Base-by-base conservation (phyloP, 768 basidiomycete genomes). In the Lactifluus volemus region DNA sequence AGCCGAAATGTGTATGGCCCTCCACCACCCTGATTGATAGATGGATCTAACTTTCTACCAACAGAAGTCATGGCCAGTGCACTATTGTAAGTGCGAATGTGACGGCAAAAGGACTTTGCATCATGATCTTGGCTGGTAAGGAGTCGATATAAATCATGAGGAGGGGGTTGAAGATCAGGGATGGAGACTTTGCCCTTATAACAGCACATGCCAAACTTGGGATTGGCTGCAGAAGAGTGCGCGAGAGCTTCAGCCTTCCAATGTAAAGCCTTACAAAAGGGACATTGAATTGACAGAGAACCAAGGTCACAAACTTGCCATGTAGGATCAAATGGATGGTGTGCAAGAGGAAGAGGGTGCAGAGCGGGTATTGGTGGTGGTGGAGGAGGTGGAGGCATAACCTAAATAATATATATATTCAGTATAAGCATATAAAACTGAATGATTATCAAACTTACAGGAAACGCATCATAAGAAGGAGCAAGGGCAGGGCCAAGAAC, bases 1-100 rank as follows among this genome's bases (percentile, higher is more conserved):
- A 51, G 29, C 41, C 30, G 50, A 9, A 51, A 55, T 0, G 21
- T 17, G n/a, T 38, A 48, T 10, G 55, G 55, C 1, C 45, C 55
- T 15, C 14, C 7, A 15, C 55, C 55, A 1, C 55, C 45, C 5
- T 29, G 9, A 2, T 25, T 41, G 21, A 53, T 6, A 9, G 45
- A 47, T 82, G 84, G 65, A 70, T 84, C 45, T 80, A 80, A 60
- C 78, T 77, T 58, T 84, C 84, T 64, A 75, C 81, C 2, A 70
- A 78, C 3, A 64, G 73, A 49, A 65, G 71, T 19, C 69, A 60
- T 9, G 68, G 67, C 0, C 53, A 65, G 3, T 84, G 84, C 67
- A 69, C 67, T 3, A 76, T 73, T 1, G 63, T 73, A 5, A 79
- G 81, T 15, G 55, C 76, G 82, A 79, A 58, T 34, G 59, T 1